These are phyloP conservation scores for Auricularia sp. DNA, from an alignment of 768 basidiomycete genomes.

Conservation along the genomic window DNA sequence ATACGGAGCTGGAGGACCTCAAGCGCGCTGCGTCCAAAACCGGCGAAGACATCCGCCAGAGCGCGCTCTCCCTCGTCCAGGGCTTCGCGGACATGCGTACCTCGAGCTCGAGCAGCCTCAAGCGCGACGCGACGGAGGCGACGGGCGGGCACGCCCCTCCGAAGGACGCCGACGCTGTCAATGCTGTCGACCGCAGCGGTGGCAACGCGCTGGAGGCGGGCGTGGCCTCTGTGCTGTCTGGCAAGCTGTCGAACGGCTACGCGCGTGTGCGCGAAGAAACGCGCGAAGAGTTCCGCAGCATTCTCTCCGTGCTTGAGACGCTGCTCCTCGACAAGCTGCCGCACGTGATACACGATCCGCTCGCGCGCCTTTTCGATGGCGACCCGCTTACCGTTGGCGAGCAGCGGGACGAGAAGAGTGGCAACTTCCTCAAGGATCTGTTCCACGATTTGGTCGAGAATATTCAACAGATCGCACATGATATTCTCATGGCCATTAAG, in stretches of 20 bases:
- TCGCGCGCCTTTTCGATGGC: background rate
- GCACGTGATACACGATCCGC: background rate
- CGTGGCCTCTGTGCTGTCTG: background rate
- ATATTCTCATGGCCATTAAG: constrained; percentile 1
- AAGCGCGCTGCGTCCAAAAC: background rate
- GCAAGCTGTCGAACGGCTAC: background rate
- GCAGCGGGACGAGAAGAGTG: background rate
- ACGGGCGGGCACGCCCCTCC: background rate
- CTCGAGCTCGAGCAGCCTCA: background rate
- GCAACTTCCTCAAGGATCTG: background rate
- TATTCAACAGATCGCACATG: background rate
- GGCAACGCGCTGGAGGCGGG: background rate
- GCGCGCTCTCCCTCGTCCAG: background rate
- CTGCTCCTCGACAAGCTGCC: background rate
- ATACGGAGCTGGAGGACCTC: background rate
- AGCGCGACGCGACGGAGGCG: background rate
- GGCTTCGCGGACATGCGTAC: background rate
- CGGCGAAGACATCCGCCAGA: background rate
- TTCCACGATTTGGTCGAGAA: background rate
- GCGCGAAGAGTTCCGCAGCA: background rate
- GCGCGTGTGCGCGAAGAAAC: background rate
- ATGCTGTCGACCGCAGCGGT: background rate
- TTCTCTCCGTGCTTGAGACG: background rate
- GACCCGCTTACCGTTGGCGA: background rate
- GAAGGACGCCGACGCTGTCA: background rate